Evolutionary conservation across 1,139 yeast species (phyloP), one percentile per base, ranked within the genome.

Genomic region (Waltiozyma sp.): DNA sequence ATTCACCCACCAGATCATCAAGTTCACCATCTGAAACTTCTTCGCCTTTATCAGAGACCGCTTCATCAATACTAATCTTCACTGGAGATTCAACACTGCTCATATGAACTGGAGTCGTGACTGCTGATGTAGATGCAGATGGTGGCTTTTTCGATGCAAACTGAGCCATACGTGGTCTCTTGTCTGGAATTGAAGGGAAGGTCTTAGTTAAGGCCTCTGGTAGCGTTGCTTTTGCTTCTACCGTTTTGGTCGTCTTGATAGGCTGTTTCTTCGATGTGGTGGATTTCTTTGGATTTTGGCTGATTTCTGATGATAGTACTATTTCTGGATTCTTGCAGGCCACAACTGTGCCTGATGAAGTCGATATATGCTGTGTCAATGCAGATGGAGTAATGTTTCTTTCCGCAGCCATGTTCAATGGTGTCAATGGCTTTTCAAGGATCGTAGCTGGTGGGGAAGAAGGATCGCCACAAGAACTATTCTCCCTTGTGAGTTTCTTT

Each of bases 1-100:
- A 26, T 40, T 55, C 57, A 36, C 51, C 53, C 3, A 46, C 52
- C 21, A 54, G 38, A 2, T 51, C 47, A 7, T 45, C 53, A 38
- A 54, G 49, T 15, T 49, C 53, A 23, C 46, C 55, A 6, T 47
- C 52, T 31, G 34, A 31, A 10, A n/a, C 34, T n/a, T 31, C 34
- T 9, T 45, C 54, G 13, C 45, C 42, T 5, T 40, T 42, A 10
- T 33, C 21, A 13, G 14, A 33, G 19, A 16, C 10, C 11, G 19
- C 18, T 7, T 33, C 36, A 16, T 13, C 19, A 16, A 18, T 33
- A 4, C 42, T 10, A 18, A 33, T 41, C n/a, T n/a, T n/a, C 3
- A 13, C 38, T 33, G 36, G 36, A 13, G 36, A 16, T 6, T 16
- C 18, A 10, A 14, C 31, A 10, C 13, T 14, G 10, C 23, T 21